These are phyloP conservation scores for Abrus pulchellus DNA, from an alignment of 306 rosid species.

Conservation along the genomic window DNA sequence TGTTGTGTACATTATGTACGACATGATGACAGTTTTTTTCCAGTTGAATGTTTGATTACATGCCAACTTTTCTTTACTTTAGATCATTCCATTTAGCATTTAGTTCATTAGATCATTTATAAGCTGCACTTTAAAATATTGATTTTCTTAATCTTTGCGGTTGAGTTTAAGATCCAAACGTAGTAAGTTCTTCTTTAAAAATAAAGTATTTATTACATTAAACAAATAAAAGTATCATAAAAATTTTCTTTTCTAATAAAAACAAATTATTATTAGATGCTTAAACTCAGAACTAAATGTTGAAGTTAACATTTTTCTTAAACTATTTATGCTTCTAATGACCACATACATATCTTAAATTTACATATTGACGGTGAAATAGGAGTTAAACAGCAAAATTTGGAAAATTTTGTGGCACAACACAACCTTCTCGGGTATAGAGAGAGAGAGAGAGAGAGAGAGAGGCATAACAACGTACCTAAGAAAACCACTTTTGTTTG, in stretches of 20 bases:
- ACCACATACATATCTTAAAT: neutral
- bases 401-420: neutral
- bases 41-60: neutral
- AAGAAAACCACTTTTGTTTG: conserved; percentile 74
- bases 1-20: neutral
- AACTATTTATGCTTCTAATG: neutral
- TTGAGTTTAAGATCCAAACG: too few species aligned
- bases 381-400: neutral
- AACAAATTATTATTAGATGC: too few species aligned
- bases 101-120: neutral
- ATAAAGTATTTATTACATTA: too few species aligned
- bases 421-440: neutral
- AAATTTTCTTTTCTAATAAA: too few species aligned
- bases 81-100: neutral
- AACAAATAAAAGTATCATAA: too few species aligned
- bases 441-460: neutral
- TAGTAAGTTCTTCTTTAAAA: too few species aligned
- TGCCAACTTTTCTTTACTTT: neutral
- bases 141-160: too few species aligned
- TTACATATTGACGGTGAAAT: neutral
- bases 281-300: too few species aligned
- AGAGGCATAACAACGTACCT: conserved; percentile 52
- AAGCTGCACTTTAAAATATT: neutral
- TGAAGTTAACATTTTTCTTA: too few species aligned
- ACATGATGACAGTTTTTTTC: neutral